phyloP scores from a whole-genome alignment of 1,284 basidiomycete genomes.

The Leccinum huronense region DNA sequence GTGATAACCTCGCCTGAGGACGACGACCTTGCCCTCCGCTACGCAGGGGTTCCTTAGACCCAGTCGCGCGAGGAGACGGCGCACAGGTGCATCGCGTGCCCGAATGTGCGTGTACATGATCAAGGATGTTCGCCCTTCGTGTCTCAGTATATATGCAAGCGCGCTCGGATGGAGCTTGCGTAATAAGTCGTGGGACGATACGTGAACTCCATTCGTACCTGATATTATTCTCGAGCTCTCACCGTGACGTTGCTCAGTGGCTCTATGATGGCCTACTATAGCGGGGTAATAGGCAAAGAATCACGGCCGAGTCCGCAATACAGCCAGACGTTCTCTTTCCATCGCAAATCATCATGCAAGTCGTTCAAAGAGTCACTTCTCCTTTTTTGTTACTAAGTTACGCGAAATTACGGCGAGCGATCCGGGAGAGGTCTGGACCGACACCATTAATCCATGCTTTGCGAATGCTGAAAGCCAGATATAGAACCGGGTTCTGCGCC shows the following conservation, averaged over 20 bases:
- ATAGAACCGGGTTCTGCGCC: neutral
- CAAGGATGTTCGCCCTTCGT: neutral
- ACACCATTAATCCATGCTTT: constrained; percentile 5
- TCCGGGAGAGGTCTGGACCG: neutral
- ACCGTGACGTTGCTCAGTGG: neutral
- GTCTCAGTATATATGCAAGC: neutral
- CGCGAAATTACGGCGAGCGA: neutral
- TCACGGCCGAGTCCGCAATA: too few relatives aligned
- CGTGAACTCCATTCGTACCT: neutral
- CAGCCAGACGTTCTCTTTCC: too few relatives aligned
- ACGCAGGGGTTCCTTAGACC: neutral
- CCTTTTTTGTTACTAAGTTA: too few relatives aligned
- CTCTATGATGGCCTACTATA: too few relatives aligned
- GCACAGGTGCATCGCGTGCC: constrained; percentile 15
- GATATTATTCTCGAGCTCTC: neutral
- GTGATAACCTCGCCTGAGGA: constrained; percentile 52
- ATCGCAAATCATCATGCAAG: too few relatives aligned
- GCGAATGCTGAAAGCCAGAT: constrained; percentile 10
- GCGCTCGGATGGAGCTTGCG: constrained; percentile 23
- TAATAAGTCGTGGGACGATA: constrained; percentile 3
- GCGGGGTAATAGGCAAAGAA: neutral
- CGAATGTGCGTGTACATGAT: constrained; percentile 23
- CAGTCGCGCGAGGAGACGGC: constrained; percentile 15
- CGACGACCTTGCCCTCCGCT: constrained; percentile 23
- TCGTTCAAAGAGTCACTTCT: too few relatives aligned